Evolutionary conservation across 2,329 filamentous ascomycete genomes (phyloP), one percentile per base, ranked within the genome.

Genomic region (Colletotrichum gloeosporioides): DNA sequence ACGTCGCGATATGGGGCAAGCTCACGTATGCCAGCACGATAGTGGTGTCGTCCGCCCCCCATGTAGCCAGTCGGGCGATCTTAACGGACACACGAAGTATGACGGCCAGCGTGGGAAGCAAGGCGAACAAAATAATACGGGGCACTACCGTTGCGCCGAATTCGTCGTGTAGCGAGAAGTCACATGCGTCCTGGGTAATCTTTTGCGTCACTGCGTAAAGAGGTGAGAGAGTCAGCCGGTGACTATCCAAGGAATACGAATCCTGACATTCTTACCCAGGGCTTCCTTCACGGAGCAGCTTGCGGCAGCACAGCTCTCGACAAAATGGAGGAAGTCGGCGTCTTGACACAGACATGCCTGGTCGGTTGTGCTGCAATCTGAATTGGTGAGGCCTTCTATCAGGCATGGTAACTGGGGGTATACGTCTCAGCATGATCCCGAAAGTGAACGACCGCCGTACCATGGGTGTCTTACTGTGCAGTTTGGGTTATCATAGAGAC

Each of bases 11-110:
- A 18, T 39, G 36, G 36, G 36, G 4, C 0, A 39, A 9, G 16
- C 36, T 63, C 5, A 74, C 71, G 3, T 74, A 70, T 57, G 71
- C 66, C 25, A 63, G 4, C 4, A 70, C 1, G 18, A 73, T 73
- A 1, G 71, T 55, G 3, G 22, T 29, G 12, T 70, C 71, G 5
- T 70, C 71, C 12, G 32, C 13, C 6, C 71, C 71, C 71, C 71
- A 73, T 2, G 57, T 27, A 15, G 71, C 69, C 6, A 69, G 18
- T 8, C 57, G 29, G 6, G 22, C 25, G 8, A 57, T 5, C 25
- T 70, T 70, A 3, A 64, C 59, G 2, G 36, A 18, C 3, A 73
- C 16, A 3, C 66, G 65, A 13, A 73, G 18, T 6, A 73, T 8
- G 3, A 73, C 32, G 6, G 66, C 27, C 13, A 73, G 3, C 3